Evolutionary conservation across 2,329 filamentous ascomycete genomes (phyloP), one percentile per base, ranked within the genome.

Genomic region (Alternaria burnsii): DNA sequence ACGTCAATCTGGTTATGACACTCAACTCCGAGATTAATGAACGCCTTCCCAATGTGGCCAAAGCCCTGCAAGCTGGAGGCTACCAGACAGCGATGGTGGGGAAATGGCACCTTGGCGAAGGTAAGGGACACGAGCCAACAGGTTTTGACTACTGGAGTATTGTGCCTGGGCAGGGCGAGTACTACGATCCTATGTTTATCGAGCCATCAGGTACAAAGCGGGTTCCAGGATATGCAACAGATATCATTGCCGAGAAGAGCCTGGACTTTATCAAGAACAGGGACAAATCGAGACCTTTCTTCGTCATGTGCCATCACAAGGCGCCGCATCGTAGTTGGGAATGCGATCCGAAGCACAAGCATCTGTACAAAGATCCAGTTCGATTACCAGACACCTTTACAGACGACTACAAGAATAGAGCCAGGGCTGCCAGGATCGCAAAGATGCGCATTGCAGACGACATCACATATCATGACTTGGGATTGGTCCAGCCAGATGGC

Each of bases 251-350:
- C 0, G 80, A 85, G 58, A 85, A 84, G 69, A 80, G 76, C 24
- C 62, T 86, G 2, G 58, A 63, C n/a, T 66, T 53, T 16, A 61
- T 66, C 28, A 58, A 55, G 30, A 5, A 67, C 20, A 72, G 76
- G 8, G 74, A 76, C 41, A 62, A 59, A 5, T 42, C 56, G 1
- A 75, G 75, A 57, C 83, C 83, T 0, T 86, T 86, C 71, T 86
- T 85, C 66, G 65, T 85, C 43, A 86, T 86, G 84, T 86, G 83
- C 66, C 84, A 86, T 62, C 84, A 86, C 69, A 86, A 86, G 63
- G 84, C 84, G 1, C 84, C 84, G 0, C 84, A 86, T 62, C 77
- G 83, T 4, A 80, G 77, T 14, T 86, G 84, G 84, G 83, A 86
- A 63, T 84, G 76, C 54, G 75, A 86, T 58, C 65, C 76, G 6